Percentiles rank a stretch among this genome's conserved stretches.
Evolutionary conservation across 441 rosid genomes (phyloP).

Genomic region (Manihot esculenta): DNA sequence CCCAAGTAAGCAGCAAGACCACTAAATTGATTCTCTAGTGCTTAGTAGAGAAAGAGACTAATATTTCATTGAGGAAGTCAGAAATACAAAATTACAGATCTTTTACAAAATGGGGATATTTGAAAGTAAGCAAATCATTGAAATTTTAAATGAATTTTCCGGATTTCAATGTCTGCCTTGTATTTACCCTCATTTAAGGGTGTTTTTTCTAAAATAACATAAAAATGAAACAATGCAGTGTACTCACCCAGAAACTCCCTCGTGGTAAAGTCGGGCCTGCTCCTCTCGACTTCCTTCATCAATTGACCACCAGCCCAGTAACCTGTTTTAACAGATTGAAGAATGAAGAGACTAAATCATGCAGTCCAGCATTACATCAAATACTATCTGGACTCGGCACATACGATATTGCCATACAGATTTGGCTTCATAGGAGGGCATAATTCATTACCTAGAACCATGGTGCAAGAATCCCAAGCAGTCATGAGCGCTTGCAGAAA

Average conservation of each 20-base stretch:
- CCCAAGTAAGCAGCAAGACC: not conserved
- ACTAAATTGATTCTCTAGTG: not conserved
- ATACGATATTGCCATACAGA: not conserved
- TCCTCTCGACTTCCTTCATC: conserved; percentile 96
- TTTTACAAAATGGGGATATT: not conserved
- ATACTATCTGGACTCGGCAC: not conserved
- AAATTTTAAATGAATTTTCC: not conserved
- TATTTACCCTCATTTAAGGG: not conserved
- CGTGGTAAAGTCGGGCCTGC: conserved; percentile 80
- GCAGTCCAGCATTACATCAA: conserved; percentile 8
- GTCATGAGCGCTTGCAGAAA: conserved; percentile 71
- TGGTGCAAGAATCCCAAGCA: conserved; percentile 89
- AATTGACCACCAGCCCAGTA: conserved; percentile 99
- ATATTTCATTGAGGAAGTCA: not conserved
- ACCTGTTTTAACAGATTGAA: conserved; percentile 43
- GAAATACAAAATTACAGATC: not conserved
- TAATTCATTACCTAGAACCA: conserved; percentile 79
- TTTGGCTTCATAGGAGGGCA: conserved; percentile 12
- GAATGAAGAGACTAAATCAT: conserved; percentile 9
- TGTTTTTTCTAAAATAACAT: not conserved
- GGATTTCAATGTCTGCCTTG: conserved; percentile 6
- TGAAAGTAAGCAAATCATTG: not conserved
- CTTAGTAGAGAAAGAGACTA: no score
- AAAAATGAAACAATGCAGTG: conserved; percentile 3
- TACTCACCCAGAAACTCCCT: conserved; percentile 68